Conservation (phyloP, 768 basidiomycete genomes). For the Mycena crocata region DNA sequence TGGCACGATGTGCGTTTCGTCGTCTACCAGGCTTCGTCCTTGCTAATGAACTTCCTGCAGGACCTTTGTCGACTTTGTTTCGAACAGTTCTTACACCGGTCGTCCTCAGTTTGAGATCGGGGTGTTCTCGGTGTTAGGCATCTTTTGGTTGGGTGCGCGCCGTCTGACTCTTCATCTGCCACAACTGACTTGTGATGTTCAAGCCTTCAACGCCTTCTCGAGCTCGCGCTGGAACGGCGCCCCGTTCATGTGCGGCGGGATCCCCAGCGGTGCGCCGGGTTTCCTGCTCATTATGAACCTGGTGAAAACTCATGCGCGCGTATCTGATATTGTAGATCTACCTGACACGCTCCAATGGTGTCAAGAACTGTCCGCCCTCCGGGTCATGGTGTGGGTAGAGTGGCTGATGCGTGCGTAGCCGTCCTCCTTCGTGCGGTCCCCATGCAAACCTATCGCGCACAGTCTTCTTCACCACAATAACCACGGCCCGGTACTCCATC, state of each 20-base stretch:
- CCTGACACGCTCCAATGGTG: slow-evolving; percentile 64
- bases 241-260: slow-evolving; percentile 59
- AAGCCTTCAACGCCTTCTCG: slow-evolving; percentile 72
- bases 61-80: slow-evolving; percentile 54
- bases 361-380: slow-evolving; percentile 63
- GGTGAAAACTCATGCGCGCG: background rate
- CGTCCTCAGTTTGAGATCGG: slow-evolving; percentile 62
- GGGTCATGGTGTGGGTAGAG: slow-evolving; percentile 69
- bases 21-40: no score
- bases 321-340: slow-evolving; percentile 51
- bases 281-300: background rate
- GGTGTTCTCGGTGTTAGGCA: slow-evolving; percentile 55
- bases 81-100: slow-evolving; percentile 56
- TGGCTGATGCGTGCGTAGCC: slow-evolving; percentile 60
- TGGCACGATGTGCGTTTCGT: slow-evolving; percentile 52
- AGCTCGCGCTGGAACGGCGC: slow-evolving; percentile 65
- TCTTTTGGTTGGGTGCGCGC: slow-evolving; percentile 67
- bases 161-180: background rate
- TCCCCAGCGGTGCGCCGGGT: slow-evolving; percentile 56
- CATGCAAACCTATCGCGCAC: background rate
- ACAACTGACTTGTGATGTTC: background rate
- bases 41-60: slow-evolving; percentile 39
- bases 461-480: slow-evolving; percentile 58
- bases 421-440: background rate
- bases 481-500: slow-evolving; percentile 58